These are phyloP conservation scores for Rhodamnia rubescens DNA, from an alignment of 345 rosid species.

Conservation along the genomic window DNA sequence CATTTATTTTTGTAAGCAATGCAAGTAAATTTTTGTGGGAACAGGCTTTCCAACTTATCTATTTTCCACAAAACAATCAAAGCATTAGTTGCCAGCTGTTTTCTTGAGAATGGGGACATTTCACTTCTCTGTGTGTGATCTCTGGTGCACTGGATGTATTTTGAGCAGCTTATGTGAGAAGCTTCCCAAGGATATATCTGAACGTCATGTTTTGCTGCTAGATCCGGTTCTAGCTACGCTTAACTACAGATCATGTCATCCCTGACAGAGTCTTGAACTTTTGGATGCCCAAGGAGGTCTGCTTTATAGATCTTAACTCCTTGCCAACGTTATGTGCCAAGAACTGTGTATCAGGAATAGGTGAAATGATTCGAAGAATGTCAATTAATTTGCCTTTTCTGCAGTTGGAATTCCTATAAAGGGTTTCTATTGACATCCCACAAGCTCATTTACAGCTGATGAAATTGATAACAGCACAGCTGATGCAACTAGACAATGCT, in stretches of 20 bases:
- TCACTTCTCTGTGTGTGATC: background rate
- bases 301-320: background rate
- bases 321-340: background rate
- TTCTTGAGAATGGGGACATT: background rate
- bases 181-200: slow-evolving; percentile 92
- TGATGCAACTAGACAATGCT: background rate
- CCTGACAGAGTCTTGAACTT: background rate
- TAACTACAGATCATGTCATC: slow-evolving; percentile 8
- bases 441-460: background rate
- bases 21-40: too few species aligned
- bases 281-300: background rate
- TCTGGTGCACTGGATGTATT: background rate
- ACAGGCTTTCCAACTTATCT: too few species aligned
- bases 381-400: background rate
- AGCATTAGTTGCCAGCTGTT: background rate
- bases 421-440: background rate
- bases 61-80: too few species aligned
- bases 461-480: background rate
- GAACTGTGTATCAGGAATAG: background rate
- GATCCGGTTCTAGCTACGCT: slow-evolving; percentile 97
- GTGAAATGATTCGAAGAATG: background rate
- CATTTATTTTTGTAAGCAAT: too few species aligned
- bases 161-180: slow-evolving; percentile 87
- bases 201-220: slow-evolving; percentile 91
- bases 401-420: background rate